Evolutionary conservation across 2,329 filamentous ascomycete genomes (phyloP), one percentile per base, ranked within the genome.

Genomic region (Aspergillus sp.): DNA sequence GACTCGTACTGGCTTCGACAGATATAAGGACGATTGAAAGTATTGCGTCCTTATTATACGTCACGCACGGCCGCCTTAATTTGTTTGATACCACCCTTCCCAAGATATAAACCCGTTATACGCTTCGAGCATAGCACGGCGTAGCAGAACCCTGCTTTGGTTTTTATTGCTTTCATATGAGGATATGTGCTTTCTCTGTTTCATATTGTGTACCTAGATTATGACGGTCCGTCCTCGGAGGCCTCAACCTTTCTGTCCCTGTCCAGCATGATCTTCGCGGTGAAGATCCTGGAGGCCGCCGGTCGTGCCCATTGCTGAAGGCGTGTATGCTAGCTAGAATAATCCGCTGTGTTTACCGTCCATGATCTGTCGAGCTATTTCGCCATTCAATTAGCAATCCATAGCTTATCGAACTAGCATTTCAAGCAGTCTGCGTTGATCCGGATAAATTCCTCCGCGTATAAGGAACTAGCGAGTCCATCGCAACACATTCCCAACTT

Each of bases 1-100:
- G 71, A 67, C 71, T 74, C 71, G 70, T 62, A 60, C 66, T 49
- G 59, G 63, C 52, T 64, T 59, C 7, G 67, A 68, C 14, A 64
- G 70, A 40, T 55, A 31, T 15, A 73, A 72, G 60, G 70, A 70
- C 40, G 70, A 71, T 56, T 73, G 62, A 37, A 71, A 11, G n/a
- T 37, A 55, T 9, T 52, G 39, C 50, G 46, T 25, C 31, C 15
- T 15, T 31, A 21, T 27, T 35, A 37, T 48, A 19, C 17, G 9
- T n/a, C 44, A 52, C 39, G 44, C 53, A 49, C 47, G 12, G 39
- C 52, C 23, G 39, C 33, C n/a, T 49, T 50, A 49, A 57, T 55
- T 41, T 39, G 37, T 40, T 51, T 46, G 54, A 56, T 52, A 54
- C 54, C 55, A 39, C 56, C 21, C 33, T 39, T 44, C 47, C 27